These are phyloP conservation scores for Triticum timopheevii DNA, from an alignment of 176 grass and related monocot genomes.

Conservation along the genomic window DNA sequence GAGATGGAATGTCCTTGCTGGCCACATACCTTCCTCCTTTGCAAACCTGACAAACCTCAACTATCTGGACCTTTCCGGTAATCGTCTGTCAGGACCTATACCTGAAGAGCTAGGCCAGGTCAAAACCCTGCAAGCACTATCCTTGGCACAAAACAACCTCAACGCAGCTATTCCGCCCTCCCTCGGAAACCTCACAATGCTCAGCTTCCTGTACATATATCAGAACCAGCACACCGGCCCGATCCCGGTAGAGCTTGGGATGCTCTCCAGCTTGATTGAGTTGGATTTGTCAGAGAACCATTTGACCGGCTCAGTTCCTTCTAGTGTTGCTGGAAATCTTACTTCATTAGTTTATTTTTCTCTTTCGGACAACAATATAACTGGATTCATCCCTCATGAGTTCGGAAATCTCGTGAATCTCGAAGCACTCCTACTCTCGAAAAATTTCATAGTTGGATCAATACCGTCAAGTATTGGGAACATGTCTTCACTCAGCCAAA, in stretches of 20 bases:
- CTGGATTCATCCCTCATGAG: not conserved
- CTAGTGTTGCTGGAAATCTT: not conserved
- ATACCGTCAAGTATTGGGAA: not conserved
- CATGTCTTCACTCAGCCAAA: not conserved
- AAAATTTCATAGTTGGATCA: not conserved
- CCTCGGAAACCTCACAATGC: slow-evolving; percentile 10
- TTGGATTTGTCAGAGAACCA: not conserved
- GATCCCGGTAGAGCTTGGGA: not conserved
- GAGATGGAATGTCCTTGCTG: not conserved
- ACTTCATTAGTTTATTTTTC: not conserved
- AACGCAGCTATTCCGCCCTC: not conserved
- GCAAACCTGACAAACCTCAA: slow-evolving; percentile 24
- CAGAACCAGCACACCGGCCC: not conserved
- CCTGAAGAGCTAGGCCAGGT: not conserved
- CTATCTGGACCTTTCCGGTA: not conserved
- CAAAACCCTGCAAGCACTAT: not conserved
- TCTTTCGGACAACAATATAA: not conserved
- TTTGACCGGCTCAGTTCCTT: not conserved
- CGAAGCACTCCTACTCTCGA: not conserved
- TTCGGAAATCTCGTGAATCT: not conserved
- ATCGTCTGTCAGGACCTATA: slow-evolving; percentile 26
- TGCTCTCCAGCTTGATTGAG: not conserved
- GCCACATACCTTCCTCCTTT: slow-evolving; percentile 12
- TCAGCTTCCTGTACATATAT: not conserved
- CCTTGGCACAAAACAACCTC: not conserved